Evolutionary conservation across 805 yeast species (phyloP).

Genomic region (baker's yeast (Saccharomyces cerevisiae)): DNA sequence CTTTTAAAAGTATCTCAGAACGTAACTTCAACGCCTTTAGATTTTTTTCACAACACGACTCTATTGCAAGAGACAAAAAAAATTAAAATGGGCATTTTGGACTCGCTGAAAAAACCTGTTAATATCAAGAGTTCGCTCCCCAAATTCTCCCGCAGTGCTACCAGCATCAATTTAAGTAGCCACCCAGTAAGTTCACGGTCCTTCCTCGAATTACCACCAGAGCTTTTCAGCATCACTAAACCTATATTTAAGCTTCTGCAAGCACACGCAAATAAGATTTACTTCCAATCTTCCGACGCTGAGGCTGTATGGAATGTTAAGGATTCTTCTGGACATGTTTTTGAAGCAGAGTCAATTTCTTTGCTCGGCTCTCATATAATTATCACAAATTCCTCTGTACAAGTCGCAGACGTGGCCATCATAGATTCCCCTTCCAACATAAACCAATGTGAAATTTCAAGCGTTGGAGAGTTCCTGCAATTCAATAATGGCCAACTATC

Average conservation of each 20-base stretch:
- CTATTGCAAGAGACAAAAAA: background rate
- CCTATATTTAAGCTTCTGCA: slow-evolving; percentile 12
- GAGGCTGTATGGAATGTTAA: slow-evolving; percentile 6
- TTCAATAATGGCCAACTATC: slow-evolving; percentile 6
- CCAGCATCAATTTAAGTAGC: background rate
- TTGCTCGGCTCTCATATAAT: slow-evolving; percentile 8
- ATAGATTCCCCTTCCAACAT: slow-evolving; percentile 6
- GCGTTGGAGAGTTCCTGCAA: slow-evolving; percentile 6
- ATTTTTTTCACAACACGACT: background rate
- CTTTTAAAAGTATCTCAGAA: background rate
- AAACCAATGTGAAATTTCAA: slow-evolving; percentile 1
- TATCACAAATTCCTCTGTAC: slow-evolving; percentile 5
- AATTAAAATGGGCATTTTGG: slow-evolving; percentile 5
- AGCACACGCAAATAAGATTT: slow-evolving; percentile 11
- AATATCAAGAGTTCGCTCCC: slow-evolving; percentile 1
- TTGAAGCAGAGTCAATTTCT: slow-evolving; percentile 7
- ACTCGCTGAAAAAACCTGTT: slow-evolving; percentile 7
- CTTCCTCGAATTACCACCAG: slow-evolving; percentile 10
- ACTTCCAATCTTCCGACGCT: slow-evolving; percentile 6
- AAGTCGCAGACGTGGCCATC: slow-evolving; percentile 2
- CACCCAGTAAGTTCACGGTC: background rate
- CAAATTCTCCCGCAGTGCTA: background rate
- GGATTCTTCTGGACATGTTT: slow-evolving; percentile 1
- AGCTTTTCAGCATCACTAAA: slow-evolving; percentile 5
- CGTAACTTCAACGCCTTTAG: background rate